Conservation (phyloP, 2,329 filamentous ascomycete genomes). For the Beauveria rudraprayagi region DNA sequence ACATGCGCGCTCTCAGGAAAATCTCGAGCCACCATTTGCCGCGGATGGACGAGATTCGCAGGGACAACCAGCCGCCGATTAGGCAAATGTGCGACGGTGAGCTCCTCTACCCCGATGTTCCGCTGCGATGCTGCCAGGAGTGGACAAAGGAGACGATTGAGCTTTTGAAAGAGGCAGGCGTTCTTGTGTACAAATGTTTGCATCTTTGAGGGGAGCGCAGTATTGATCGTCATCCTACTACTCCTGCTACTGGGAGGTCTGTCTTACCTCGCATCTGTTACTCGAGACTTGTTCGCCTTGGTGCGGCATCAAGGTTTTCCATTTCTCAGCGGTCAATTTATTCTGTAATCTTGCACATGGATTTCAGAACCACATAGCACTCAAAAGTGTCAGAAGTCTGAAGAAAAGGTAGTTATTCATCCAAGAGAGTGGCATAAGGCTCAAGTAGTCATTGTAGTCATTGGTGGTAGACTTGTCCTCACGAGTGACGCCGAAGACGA, state of each 20-base stretch:
- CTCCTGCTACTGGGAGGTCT: conserved; percentile 11
- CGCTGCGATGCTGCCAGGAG: neutral
- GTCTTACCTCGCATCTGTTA: conserved; percentile 12
- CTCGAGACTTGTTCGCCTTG: conserved; percentile 11
- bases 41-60: neutral
- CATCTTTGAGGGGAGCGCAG: neutral
- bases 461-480: too few species aligned
- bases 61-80: neutral
- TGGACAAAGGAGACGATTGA: neutral
- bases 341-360: too few species aligned
- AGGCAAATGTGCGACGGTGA: neutral
- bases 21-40: neutral
- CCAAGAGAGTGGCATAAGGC: too few species aligned
- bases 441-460: too few species aligned
- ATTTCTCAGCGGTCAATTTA: neutral
- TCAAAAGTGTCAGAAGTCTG: too few species aligned
- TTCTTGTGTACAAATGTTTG: neutral
- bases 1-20: neutral
- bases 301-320: conserved; percentile 10
- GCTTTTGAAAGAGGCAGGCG: neutral
- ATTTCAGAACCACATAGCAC: too few species aligned
- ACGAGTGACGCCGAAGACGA: too few species aligned
- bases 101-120: neutral
- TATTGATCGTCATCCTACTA: conserved; percentile 5
- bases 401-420: too few species aligned